Base-by-base conservation (phyloP, 768 basidiomycete species). In the Panaeolus papilionaceus region DNA sequence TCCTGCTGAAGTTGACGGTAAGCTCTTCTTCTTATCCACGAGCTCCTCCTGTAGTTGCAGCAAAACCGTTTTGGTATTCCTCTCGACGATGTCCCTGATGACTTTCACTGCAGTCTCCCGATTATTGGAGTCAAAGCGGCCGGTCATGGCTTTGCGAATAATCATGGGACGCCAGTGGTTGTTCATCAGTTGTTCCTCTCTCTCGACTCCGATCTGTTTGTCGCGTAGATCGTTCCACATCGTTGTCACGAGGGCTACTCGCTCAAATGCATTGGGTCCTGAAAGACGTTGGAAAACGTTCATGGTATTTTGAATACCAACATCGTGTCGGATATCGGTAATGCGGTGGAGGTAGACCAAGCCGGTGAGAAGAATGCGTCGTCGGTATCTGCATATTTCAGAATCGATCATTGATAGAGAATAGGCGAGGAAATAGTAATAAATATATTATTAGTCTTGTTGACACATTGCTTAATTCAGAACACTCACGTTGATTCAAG, bases 331-430 rank as follows among this genome's bases (percentile, higher is more conserved):
- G 75, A 82, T 78, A 67, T 87, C 86, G 14, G 80, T 79, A 64
- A 88, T 88, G 0, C 85, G 83, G 70, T 86, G 86, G 76, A 86
- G 79, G 74, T 87, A 87, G 66, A 87, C 82, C 72, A 87, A 81
- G 9, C 85, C 86, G 0, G 84, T 78, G 18, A 87, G 76, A 64
- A 79, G 83, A 66, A 78, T 79, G 7, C 76, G 77, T 58, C 71
- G 68, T 65, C 76, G 69, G 66, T 80, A 77, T 38, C 79, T 82
- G 65, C 10, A n/a, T 49, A 18, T 37, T 14, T 58, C 20, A 64
- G 28, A 11, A 18, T 58, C 3, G 4, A 58, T 58, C 54, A 23
- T 49, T 49, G 20, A 49, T 20, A 49, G 44, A 20, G 14, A 14
- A 49, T 7, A 49, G 23, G 20, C 47, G 16, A 49, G 47, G 47